phyloP scores from a whole-genome alignment of 805 yeast genomes.

The Kurtzmaniella cleridarum region DNA sequence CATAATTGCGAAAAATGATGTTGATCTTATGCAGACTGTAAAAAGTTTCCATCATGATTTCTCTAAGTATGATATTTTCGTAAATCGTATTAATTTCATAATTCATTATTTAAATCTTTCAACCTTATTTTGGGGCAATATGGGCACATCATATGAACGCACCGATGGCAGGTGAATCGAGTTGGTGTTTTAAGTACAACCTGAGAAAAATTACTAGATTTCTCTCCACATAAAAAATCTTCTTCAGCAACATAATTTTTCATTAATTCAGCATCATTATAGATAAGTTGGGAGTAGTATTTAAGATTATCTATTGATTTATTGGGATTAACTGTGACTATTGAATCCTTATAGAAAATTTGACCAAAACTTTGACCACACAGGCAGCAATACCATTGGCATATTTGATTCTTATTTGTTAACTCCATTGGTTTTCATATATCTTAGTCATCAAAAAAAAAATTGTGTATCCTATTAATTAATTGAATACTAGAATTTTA shows the following conservation, averaged over 20 bases:
- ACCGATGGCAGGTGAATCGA: slow-evolving; percentile 32
- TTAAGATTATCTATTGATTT: slow-evolving; percentile 13
- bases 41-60: too few relatives aligned
- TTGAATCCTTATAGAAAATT: slow-evolving; percentile 15
- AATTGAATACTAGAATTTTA: too few relatives aligned
- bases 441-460: too few relatives aligned
- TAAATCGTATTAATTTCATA: too few relatives aligned
- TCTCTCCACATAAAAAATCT: too few relatives aligned
- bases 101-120: slow-evolving; percentile 14
- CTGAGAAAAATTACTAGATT: slow-evolving; percentile 3
- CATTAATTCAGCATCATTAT: slow-evolving; percentile 6
- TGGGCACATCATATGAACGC: slow-evolving; percentile 40
- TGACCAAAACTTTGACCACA: slow-evolving; percentile 37
- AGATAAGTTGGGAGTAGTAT: slow-evolving; percentile 21
- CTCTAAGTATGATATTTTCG: too few relatives aligned
- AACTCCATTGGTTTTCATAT: background rate
- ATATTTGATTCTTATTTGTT: slow-evolving; percentile 19
- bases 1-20: too few relatives aligned
- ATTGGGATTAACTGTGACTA: slow-evolving; percentile 2
- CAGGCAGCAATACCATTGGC: slow-evolving; percentile 40
- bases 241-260: too few relatives aligned
- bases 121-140: slow-evolving; percentile 32
- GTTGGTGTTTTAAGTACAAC: slow-evolving; percentile 24
- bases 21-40: too few relatives aligned
- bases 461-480: too few relatives aligned